Evolutionary conservation across 2,329 filamentous ascomycete species (phyloP), one percentile per base, ranked within the genome.

Genomic region (Xylariaceae sp.): DNA sequence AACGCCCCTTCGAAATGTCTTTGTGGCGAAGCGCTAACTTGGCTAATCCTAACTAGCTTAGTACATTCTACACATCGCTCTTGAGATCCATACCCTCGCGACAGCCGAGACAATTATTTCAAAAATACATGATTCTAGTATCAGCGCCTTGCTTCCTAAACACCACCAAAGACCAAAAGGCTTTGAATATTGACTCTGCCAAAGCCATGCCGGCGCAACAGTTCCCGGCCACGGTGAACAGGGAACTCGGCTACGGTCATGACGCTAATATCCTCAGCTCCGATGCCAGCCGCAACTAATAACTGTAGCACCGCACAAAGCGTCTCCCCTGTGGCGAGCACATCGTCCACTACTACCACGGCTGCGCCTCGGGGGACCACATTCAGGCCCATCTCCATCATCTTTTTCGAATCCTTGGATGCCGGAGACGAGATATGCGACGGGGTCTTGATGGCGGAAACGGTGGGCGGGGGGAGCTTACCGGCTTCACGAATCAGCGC

Each of bases 341-440:
- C 80, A 64, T 86, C 82, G 53, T 86, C 82, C 5, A 86, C 72
- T 0, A 84, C 73, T n/a, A 84, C 69, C 11, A 84, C 75, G 4
- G 69, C 70, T 4, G 64, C 67, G 1, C 67, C 72, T 34, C 22
- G 60, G 0, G 68, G 59, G 16, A 85, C 31, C 36, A 66, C 65
- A 67, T 74, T 67, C 16, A 59, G 60, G 14, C 70, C 69, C 63
- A 86, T 80, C 66, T 82, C 81, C 6, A 85, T 73, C 31, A 53
- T 62, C 36, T 71, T 65, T 45, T 54, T 55, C 5, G 50, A 44
- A 13, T 60, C 44, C 1, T 58, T 51, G 1, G 63, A 56, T 45
- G 48, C 48, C n/a, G 63, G 65, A 50, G 75, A 75, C 1, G 81
- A 83, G 39, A 86, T 78, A 63, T 84, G 70, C 2, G 81, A 87